Percentiles rank a stretch among this genome's conserved stretches.
These are phyloP conservation scores for Metschnikowia santaceciliae DNA, from an alignment of 805 yeast species.

Conservation along the genomic window DNA sequence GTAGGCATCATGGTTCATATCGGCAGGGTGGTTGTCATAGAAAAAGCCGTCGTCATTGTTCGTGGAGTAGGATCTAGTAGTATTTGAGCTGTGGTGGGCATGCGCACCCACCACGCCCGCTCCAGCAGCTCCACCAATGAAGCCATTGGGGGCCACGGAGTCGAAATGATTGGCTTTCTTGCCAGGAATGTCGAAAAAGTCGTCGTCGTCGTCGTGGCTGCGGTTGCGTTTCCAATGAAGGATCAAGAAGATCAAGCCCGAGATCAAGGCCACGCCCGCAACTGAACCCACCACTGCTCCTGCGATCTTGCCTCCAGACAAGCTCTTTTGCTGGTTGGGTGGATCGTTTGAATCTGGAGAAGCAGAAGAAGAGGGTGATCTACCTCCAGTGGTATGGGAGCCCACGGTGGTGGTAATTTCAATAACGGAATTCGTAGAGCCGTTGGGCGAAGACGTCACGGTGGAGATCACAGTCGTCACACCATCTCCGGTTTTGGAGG, in stretches of 20 bases:
- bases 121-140: constrained; percentile 17
- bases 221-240: constrained; percentile 38
- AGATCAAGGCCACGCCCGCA: constrained; percentile 33
- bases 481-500: constrained; percentile 7
- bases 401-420: constrained; percentile 22
- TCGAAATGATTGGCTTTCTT: constrained; percentile 23
- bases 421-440: constrained; percentile 15
- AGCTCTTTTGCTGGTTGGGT: constrained; percentile 4
- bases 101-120: constrained; percentile 18
- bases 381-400: constrained; percentile 4
- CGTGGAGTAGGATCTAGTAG: constrained; percentile 15
- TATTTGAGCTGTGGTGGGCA: constrained; percentile 16
- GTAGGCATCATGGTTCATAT: constrained; percentile 5
- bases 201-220: constrained; percentile 38
- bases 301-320: constrained; percentile 40
- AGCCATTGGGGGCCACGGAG: constrained; percentile 23
- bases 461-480: constrained; percentile 22
- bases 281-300: constrained; percentile 42
- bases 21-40: constrained; percentile 1
- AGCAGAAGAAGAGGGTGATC: constrained; percentile 6
- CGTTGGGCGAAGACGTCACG: constrained; percentile 13
- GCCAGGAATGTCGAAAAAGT: constrained; percentile 18
- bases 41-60: constrained; percentile 13
- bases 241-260: constrained; percentile 34
- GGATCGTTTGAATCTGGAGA: constrained; percentile 11